Conservation (phyloP, 1,284 basidiomycete genomes). For the Cutaneotrichosporon sp. region DNA sequence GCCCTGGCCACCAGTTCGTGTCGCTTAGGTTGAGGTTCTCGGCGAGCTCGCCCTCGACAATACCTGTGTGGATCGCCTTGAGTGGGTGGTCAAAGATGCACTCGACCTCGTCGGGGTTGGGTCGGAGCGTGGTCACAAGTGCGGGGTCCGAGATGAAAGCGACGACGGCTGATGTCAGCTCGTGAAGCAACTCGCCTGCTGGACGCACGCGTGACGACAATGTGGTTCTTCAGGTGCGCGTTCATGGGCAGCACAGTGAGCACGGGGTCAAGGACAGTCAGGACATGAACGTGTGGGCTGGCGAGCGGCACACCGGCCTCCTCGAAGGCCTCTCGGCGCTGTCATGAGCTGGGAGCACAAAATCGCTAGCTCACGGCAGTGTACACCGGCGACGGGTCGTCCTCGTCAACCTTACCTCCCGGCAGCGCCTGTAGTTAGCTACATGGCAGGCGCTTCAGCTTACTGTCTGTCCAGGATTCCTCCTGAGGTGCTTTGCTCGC, state of each 20-base stretch:
- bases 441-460: not conserved
- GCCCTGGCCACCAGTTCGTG: constrained; percentile 77
- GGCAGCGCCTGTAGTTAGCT: constrained; percentile 62
- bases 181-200: too few relatives aligned
- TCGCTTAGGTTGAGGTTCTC: constrained; percentile 59
- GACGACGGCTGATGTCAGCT: constrained; percentile 66
- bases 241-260: constrained; percentile 69
- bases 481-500: constrained; percentile 71
- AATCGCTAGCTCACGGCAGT: constrained; percentile 69
- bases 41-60: constrained; percentile 48
- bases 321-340: constrained; percentile 79
- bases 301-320: constrained; percentile 69
- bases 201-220: constrained; percentile 48
- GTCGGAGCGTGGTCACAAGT: constrained; percentile 60
- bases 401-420: constrained; percentile 74
- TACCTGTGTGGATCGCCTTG: constrained; percentile 63
- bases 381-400: constrained; percentile 63
- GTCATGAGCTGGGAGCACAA: constrained; percentile 8
- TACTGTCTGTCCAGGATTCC: constrained; percentile 24
- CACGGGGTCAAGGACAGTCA: constrained; percentile 71
- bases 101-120: constrained; percentile 70
- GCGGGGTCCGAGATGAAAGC: constrained; percentile 64
- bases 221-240: constrained; percentile 50
- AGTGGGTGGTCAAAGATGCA: constrained; percentile 77
- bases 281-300: constrained; percentile 62